These are phyloP conservation scores for Peltaster fructicola DNA, from an alignment of 2,329 filamentous ascomycete species.

Conservation along the genomic window DNA sequence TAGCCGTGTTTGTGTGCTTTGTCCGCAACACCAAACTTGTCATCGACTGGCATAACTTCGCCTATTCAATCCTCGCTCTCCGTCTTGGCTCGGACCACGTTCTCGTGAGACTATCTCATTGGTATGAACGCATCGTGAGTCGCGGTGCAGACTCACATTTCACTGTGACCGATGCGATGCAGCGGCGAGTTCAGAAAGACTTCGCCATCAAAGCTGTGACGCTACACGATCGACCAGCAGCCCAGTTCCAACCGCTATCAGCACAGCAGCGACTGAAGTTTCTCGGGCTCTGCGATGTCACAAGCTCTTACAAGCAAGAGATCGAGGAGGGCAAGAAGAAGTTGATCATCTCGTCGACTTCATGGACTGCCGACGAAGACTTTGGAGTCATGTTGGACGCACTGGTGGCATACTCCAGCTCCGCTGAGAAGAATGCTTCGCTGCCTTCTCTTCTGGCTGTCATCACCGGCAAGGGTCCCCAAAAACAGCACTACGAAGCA, in stretches of 20 bases:
- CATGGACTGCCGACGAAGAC: conserved; percentile 94
- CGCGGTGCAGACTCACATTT: conserved; percentile 56
- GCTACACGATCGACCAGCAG: conserved; percentile 72
- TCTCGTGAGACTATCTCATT: conserved; percentile 57
- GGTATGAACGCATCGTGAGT: conserved; percentile 61
- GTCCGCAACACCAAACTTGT: conserved; percentile 66
- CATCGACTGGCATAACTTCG: conserved; percentile 98
- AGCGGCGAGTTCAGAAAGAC: conserved; percentile 46
- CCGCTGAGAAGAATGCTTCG: conserved; percentile 21
- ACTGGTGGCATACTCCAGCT: conserved; percentile 47
- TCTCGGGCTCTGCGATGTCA: conserved; percentile 47
- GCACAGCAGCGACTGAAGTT: conserved; percentile 36
- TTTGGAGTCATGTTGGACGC: conserved; percentile 77
- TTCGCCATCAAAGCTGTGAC: conserved; percentile 49
- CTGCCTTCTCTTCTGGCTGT: conserved; percentile 61
- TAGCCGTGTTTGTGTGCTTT: conserved; percentile 55
- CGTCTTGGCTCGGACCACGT: conserved; percentile 48
- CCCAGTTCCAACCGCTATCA: conserved; percentile 57
- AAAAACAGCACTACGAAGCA: conserved; percentile 56
- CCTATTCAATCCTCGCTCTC: conserved; percentile 72
- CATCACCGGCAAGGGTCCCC: conserved; percentile 87
- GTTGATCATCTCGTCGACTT: conserved; percentile 81
- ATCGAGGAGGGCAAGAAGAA: conserved; percentile 29
- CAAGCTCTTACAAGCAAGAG: conserved; percentile 38
- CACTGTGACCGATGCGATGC: conserved; percentile 83